A percentile compares a stretch with the other conserved stretches of the same genome.
Conservation (phyloP, 2,329 filamentous ascomycete species). For the Daldinia eschscholtzii region DNA sequence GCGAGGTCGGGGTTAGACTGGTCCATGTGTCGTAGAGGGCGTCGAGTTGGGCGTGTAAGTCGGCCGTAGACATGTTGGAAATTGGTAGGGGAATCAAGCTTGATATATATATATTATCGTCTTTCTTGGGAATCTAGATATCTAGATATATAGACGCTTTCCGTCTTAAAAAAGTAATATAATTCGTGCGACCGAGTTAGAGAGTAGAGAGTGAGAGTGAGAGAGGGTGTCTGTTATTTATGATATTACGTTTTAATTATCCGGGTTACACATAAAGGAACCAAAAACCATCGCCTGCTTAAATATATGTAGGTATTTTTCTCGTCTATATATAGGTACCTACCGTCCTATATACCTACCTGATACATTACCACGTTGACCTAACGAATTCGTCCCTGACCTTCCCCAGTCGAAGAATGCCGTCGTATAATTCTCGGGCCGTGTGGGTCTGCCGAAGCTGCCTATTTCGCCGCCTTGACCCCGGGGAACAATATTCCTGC, state of each 20-base stretch:
- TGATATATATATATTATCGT: background rate
- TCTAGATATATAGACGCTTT: background rate
- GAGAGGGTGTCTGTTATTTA: background rate
- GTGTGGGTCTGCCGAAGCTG: background rate
- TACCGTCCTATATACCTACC: too few relatives aligned
- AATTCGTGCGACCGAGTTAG: too few relatives aligned
- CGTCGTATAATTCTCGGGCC: background rate
- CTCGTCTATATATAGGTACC: too few relatives aligned
- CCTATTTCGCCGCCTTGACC: background rate
- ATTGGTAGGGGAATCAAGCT: background rate
- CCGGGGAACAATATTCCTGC: too few relatives aligned
- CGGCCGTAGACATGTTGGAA: background rate
- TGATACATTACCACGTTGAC: background rate
- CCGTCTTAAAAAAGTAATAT: background rate
- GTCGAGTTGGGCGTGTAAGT: background rate
- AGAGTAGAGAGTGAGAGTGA: background rate
- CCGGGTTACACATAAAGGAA: background rate
- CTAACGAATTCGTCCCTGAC: background rate
- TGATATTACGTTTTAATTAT: background rate
- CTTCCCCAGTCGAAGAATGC: background rate
- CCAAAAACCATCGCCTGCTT: background rate
- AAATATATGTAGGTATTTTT: background rate
- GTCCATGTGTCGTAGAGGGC: conserved; percentile 1
- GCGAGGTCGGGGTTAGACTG: background rate
- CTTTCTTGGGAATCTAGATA: background rate